Evolutionary conservation across 345 rosid genomes (phyloP).

Genomic region (Ceriops tagal): DNA sequence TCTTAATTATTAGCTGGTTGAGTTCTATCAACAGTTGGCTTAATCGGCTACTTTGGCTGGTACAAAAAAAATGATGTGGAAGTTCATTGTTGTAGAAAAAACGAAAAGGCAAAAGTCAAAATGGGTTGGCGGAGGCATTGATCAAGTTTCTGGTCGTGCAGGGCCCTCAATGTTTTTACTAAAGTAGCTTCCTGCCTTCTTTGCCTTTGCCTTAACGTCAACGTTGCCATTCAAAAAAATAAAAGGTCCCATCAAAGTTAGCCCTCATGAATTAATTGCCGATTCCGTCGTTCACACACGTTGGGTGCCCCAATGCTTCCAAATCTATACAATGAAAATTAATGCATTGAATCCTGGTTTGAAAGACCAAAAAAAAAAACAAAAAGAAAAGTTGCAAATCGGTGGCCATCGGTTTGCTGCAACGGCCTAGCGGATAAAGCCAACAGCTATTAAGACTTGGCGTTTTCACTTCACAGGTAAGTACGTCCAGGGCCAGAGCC

Average conservation of each 20-base stretch:
- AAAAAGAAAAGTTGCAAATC: too few species aligned
- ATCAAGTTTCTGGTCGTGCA: conserved; percentile 4
- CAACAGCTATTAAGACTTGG: too few species aligned
- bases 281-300: conserved; percentile 8
- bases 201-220: conserved; percentile 49
- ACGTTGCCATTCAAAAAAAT: conserved; percentile 18
- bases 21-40: not conserved
- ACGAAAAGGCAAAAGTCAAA: conserved; percentile 35
- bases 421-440: too few species aligned
- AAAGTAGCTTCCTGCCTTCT: conserved; percentile 6
- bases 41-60: too few species aligned
- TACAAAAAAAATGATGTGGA: too few species aligned
- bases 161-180: conserved; percentile 16
- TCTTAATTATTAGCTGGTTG: not conserved
- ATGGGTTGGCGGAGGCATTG: conserved; percentile 39
- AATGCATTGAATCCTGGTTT: not conserved
- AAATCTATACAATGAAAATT: not conserved
- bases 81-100: conserved; percentile 1
- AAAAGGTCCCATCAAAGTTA: conserved; percentile 20
- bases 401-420: too few species aligned
- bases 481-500: too few species aligned
- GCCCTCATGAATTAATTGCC: not conserved
- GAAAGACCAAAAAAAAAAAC: too few species aligned
- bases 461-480: too few species aligned
- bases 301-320: not conserved